phyloP scores from a whole-genome alignment of 139 green algal species.

The Coelastrella sp. region DNA sequence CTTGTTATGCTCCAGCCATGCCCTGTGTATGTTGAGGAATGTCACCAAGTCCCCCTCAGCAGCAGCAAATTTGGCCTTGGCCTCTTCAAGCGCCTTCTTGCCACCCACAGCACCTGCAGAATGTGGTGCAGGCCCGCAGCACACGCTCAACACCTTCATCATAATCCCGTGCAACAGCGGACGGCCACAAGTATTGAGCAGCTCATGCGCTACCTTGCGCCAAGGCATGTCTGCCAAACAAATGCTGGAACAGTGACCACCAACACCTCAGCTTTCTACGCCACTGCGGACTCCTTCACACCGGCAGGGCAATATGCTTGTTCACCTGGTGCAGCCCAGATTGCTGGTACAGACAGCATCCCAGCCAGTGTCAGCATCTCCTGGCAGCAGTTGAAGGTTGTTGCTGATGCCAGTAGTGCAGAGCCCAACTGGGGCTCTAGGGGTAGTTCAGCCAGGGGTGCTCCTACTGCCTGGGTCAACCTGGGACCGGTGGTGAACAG shows the following conservation, averaged over 20 bases:
- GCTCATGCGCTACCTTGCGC: background rate
- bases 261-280: no score
- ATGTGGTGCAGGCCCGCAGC: background rate
- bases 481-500: slow-evolving; percentile 51
- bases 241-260: no score
- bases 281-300: no score
- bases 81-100: slow-evolving; percentile 58
- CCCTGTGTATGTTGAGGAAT: slow-evolving; percentile 85
- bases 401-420: slow-evolving; percentile 71
- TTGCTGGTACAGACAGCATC: slow-evolving; percentile 55
- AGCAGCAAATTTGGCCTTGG: slow-evolving; percentile 76
- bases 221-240: no score
- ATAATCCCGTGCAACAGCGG: background rate
- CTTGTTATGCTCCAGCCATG: slow-evolving; percentile 73
- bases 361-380: slow-evolving; percentile 78
- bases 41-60: slow-evolving; percentile 82
- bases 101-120: background rate
- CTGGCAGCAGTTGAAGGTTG: slow-evolving; percentile 65
- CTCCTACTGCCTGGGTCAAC: slow-evolving; percentile 70
- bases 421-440: slow-evolving; percentile 75
- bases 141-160: no score
- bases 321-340: slow-evolving; percentile 14
- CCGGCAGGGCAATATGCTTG: background rate
- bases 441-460: slow-evolving; percentile 76
- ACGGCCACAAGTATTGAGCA: background rate